These are phyloP conservation scores for Suillus placidus DNA, from an alignment of 768 basidiomycete genomes.

Conservation along the genomic window DNA sequence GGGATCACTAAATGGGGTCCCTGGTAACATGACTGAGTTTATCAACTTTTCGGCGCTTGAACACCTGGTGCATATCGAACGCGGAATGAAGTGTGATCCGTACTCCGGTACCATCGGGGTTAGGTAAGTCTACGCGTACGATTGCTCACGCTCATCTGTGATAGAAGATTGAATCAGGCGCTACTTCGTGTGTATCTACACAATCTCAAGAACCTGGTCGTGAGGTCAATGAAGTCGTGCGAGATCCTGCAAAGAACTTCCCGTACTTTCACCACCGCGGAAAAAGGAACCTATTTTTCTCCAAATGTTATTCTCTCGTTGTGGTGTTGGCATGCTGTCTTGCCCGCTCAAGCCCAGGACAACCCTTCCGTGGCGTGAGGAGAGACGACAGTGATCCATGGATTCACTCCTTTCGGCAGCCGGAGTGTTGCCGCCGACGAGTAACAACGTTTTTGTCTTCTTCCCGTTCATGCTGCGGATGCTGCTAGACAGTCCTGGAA, in stretches of 20 bases:
- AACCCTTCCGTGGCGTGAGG: conserved; percentile 40
- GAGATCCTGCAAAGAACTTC: conserved; percentile 16
- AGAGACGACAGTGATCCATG: conserved; percentile 44
- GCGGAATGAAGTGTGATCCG: conserved; percentile 29
- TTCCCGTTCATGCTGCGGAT: conserved; percentile 34
- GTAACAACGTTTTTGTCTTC: not conserved
- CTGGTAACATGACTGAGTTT: conserved; percentile 31
- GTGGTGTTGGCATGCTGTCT: conserved; percentile 33
- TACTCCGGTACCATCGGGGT: conserved; percentile 30
- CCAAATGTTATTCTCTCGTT: conserved; percentile 42
- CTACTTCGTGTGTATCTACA: conserved; percentile 15
- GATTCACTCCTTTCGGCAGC: conserved; percentile 29
- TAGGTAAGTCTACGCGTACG: conserved; percentile 18
- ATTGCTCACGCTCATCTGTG: conserved; percentile 15
- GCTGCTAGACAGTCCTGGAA: conserved; percentile 35
- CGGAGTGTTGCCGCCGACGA: conserved; percentile 19
- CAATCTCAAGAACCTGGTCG: conserved; percentile 12
- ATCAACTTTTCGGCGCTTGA: conserved; percentile 31
- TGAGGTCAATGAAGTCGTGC: conserved; percentile 9
- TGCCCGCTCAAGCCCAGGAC: conserved; percentile 46
- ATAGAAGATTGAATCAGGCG: conserved; percentile 12
- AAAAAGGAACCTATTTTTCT: conserved; percentile 36
- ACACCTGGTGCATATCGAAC: conserved; percentile 19
- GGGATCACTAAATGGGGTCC: conserved; percentile 12
- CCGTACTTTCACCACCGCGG: conserved; percentile 12